phyloP scores from a whole-genome alignment of 139 green algal species.

The Coelastrella sp. region DNA sequence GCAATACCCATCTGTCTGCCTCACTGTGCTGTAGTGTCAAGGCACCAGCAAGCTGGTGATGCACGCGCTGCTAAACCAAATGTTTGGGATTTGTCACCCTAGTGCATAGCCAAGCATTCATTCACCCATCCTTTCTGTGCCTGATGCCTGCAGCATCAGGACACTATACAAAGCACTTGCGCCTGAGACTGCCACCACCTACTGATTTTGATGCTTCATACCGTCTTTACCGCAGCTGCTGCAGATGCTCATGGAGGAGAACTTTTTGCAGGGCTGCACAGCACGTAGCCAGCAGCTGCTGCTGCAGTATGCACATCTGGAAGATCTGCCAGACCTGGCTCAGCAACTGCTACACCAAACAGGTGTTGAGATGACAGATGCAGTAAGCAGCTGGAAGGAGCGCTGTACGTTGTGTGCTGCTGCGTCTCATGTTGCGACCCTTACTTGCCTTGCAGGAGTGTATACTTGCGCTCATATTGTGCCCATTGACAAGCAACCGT shows the following conservation, averaged over 20 bases:
- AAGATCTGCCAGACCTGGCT: not conserved
- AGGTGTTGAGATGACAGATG: not conserved
- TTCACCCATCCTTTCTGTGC: not conserved
- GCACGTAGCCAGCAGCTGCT: not conserved
- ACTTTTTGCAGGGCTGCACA: not conserved
- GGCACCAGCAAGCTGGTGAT: no score
- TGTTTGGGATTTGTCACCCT: no score
- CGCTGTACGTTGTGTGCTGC: not conserved
- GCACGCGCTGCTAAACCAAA: no score
- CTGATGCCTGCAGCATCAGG: not conserved
- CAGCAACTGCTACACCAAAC: not conserved
- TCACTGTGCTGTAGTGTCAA: not conserved
- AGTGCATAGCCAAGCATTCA: not conserved
- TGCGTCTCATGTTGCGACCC: not conserved
- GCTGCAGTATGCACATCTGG: constrained; percentile 1
- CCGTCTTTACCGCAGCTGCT: not conserved
- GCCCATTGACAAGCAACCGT: not conserved
- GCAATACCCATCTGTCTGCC: no score
- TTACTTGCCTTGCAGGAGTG: not conserved
- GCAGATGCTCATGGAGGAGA: constrained; percentile 27
- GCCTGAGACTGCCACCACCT: not conserved
- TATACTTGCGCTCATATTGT: not conserved
- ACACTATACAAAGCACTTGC: not conserved
- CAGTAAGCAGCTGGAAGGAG: not conserved
- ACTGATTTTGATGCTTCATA: not conserved